Conservation (phyloP, 2,329 filamentous ascomycete species). For the Fusarium liriodendri region DNA sequence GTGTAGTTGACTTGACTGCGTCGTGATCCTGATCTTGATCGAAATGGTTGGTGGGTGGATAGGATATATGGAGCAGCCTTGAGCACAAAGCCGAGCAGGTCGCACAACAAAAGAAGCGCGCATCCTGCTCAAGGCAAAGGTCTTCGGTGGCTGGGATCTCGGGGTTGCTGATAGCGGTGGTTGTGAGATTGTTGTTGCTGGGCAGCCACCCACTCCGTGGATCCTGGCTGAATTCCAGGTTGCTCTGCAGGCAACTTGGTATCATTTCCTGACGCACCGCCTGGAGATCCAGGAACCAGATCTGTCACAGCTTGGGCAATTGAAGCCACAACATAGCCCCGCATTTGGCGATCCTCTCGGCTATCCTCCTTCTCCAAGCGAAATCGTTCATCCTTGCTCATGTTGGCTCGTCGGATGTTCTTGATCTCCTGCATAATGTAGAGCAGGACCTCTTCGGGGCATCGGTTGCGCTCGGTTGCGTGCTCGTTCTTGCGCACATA, state of each 20-base stretch:
- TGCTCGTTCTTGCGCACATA: conserved; percentile 79
- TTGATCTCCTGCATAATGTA: conserved; percentile 95
- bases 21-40: conserved; percentile 8
- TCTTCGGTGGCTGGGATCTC: conserved; percentile 58
- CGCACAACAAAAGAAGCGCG: conserved; percentile 31
- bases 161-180: conserved; percentile 57
- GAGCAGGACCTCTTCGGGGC: conserved; percentile 88
- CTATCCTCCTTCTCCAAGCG: conserved; percentile 83
- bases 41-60: neutral
- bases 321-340: conserved; percentile 77
- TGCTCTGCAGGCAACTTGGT: conserved; percentile 72
- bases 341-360: conserved; percentile 79
- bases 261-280: conserved; percentile 58
- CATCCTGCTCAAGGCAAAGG: conserved; percentile 46
- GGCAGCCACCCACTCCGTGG: conserved; percentile 63
- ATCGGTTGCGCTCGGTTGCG: conserved; percentile 79
- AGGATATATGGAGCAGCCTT: conserved; percentile 8
- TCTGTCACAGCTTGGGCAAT: conserved; percentile 80
- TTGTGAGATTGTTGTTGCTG: conserved; percentile 57
- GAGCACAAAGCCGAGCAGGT: conserved; percentile 7
- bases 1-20: neutral
- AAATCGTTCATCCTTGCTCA: conserved; percentile 88
- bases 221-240: conserved; percentile 63
- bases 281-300: conserved; percentile 64
- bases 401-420: conserved; percentile 82